Percentiles rank a stretch among this genome's conserved stretches.
Evolutionary conservation across 208 protist genomes (phyloP).

Genomic region (Leishmania gerbilli): DNA sequence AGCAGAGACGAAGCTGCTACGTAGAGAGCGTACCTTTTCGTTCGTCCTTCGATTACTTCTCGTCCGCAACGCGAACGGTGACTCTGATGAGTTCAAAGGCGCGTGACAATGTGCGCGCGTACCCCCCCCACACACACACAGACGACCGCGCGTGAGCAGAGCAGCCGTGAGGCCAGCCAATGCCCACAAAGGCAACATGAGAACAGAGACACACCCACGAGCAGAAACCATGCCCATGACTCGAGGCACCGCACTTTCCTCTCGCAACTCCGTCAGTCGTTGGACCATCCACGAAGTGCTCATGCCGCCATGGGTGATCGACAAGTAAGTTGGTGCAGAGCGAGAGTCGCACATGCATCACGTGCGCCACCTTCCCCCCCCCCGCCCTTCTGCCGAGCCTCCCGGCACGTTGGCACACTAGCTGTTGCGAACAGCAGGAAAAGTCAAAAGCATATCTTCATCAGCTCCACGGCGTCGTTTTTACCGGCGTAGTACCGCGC

Average conservation of each 20-base stretch:
- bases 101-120: no score
- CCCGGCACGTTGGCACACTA: neutral
- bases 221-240: neutral
- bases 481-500: constrained; percentile 55
- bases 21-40: neutral
- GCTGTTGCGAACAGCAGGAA: neutral
- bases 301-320: neutral
- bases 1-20: neutral
- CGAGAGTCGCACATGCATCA: neutral
- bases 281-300: neutral
- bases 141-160: neutral
- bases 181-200: neutral
- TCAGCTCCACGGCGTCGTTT: constrained; percentile 73
- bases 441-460: constrained; percentile 21
- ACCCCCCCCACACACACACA: neutral
- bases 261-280: neutral
- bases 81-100: neutral
- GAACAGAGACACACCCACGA: neutral
- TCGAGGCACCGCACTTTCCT: neutral
- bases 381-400: neutral
- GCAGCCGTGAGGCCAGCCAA: neutral
- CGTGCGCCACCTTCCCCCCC: neutral
- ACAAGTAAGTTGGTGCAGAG: neutral
- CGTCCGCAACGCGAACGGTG: neutral
- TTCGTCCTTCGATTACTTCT: neutral